These are phyloP conservation scores for Trypanosoma melophagium DNA, from an alignment of 208 protist species.

Conservation along the genomic window DNA sequence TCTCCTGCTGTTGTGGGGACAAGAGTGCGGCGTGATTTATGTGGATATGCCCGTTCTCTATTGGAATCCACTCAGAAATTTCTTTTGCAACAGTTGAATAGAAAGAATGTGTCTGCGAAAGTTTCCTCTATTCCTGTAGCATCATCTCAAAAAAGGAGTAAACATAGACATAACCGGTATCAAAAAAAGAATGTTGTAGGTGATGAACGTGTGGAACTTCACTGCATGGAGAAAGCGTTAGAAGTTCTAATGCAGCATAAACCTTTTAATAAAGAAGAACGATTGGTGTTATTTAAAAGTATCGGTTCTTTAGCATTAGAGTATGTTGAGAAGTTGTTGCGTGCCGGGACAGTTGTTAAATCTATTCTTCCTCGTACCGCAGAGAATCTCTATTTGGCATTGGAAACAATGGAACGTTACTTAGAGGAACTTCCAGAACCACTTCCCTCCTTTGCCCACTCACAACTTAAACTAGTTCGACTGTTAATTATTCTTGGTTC, in stretches of 20 bases:
- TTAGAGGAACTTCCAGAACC: not conserved
- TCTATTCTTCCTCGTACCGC: not conserved
- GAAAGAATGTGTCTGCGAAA: too few species aligned
- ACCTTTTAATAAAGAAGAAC: not conserved
- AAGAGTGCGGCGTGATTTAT: too few species aligned
- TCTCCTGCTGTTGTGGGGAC: too few species aligned
- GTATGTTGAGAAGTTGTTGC: not conserved
- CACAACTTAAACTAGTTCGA: not conserved
- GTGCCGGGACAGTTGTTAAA: not conserved
- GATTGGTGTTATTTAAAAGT: not conserved
- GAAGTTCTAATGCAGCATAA: not conserved
- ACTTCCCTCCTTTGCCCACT: not conserved
- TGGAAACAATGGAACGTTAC: not conserved
- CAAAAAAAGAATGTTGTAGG: not conserved
- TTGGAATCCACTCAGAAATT: too few species aligned
- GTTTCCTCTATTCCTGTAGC: too few species aligned
- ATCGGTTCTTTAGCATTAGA: slow-evolving; percentile 5
- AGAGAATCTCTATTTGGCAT: slow-evolving; percentile 6
- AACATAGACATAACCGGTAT: not conserved
- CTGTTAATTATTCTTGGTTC: not conserved
- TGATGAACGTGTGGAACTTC: not conserved
- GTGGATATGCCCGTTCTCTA: too few species aligned
- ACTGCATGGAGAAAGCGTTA: not conserved
- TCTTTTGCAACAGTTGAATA: too few species aligned
- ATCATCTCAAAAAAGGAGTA: too few species aligned